Conservation (phyloP, 1,139 yeast species). For the Pichia sp. region DNA sequence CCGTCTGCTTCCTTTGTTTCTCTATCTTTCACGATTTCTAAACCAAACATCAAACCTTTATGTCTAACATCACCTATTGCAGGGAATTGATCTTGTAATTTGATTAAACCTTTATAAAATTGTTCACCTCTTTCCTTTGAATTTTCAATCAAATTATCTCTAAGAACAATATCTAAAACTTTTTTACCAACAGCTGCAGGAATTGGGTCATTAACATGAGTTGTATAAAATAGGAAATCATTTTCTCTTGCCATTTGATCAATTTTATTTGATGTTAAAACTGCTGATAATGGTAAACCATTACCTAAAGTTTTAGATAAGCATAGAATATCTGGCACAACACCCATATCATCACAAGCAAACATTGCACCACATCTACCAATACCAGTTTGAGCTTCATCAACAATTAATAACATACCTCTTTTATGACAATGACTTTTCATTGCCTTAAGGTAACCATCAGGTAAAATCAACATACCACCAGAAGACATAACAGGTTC, state of each 20-base stretch:
- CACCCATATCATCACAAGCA: conserved; percentile 27
- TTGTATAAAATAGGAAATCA: conserved; percentile 22
- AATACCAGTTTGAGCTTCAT: conserved; percentile 32
- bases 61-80: conserved; percentile 8
- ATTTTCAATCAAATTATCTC: conserved; percentile 21
- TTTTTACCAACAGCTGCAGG: conserved; percentile 26
- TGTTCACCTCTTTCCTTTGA: conserved; percentile 19
- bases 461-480: conserved; percentile 22
- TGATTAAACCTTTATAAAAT: conserved; percentile 3
- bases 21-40: conserved; percentile 9
- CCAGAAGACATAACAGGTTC: conserved; percentile 22
- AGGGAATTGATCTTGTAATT: neutral
- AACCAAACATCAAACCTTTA: conserved; percentile 8
- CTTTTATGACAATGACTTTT: conserved; percentile 22
- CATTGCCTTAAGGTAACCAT: conserved; percentile 21
- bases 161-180: conserved; percentile 24
- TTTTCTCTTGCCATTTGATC: conserved; percentile 12
- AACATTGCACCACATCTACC: conserved; percentile 31
- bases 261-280: conserved; percentile 21
- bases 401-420: conserved; percentile 26
- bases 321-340: conserved; percentile 29
- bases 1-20: conserved; percentile 5
- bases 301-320: conserved; percentile 30
- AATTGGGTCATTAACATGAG: conserved; percentile 25
- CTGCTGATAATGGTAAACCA: conserved; percentile 30